Evolutionary conservation across 1,139 yeast species (phyloP).

Genomic region (Geotrichum bryndzae): DNA sequence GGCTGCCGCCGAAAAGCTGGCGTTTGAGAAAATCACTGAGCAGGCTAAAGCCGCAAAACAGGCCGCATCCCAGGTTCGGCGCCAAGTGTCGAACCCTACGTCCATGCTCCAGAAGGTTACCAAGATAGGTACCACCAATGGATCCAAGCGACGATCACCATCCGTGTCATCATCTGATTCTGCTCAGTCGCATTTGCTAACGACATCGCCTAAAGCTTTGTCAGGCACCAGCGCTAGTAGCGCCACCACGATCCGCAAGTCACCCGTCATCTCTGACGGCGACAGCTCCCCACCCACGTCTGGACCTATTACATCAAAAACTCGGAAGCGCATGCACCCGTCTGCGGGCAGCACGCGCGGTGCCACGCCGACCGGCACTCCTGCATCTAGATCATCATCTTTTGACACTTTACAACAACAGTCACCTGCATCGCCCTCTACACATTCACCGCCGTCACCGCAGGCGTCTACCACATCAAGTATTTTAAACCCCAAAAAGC

Average conservation of each 20-base stretch:
- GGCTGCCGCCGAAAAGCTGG: slow-evolving; percentile 10
- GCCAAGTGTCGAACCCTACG: neutral
- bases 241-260: neutral
- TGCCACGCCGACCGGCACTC: neutral
- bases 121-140: slow-evolving; percentile 2
- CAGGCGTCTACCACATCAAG: neutral
- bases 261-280: neutral
- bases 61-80: neutral
- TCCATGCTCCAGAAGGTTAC: slow-evolving; percentile 9
- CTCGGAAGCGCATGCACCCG: neutral
- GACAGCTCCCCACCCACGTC: neutral
- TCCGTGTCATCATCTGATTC: slow-evolving; percentile 3
- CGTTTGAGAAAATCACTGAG: neutral
- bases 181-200: neutral
- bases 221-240: neutral
- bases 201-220: neutral
- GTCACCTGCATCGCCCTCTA: neutral
- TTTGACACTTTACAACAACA: neutral
- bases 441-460: neutral
- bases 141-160: slow-evolving; percentile 2
- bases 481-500: neutral
- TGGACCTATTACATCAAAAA: neutral
- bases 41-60: neutral
- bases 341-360: neutral
- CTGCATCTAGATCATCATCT: neutral